A percentile compares a stretch with the other conserved stretches of the same genome.
phyloP scores from a whole-genome alignment of 78 protist species.

The Dictyostelium brefeldianum region DNA sequence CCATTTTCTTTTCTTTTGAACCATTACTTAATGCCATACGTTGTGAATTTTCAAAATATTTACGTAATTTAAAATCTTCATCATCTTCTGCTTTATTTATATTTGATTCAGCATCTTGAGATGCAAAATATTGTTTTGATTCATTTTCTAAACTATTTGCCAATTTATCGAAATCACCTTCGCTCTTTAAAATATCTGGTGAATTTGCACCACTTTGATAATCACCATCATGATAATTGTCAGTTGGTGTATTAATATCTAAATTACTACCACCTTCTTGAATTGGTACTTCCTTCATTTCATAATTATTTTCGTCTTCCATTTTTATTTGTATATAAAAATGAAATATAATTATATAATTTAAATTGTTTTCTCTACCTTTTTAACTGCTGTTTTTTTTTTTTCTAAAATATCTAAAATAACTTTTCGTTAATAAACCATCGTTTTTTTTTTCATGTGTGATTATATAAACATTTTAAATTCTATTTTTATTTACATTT shows the following conservation, averaged over 20 bases:
- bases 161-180: conserved; percentile 4
- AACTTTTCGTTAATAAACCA: too few relatives aligned
- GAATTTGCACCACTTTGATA: not conserved
- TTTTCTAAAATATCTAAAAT: too few relatives aligned
- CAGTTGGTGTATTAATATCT: conserved; percentile 15
- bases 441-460: too few relatives aligned
- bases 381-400: too few relatives aligned
- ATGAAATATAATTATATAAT: too few relatives aligned
- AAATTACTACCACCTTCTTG: conserved; percentile 15
- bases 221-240: not conserved
- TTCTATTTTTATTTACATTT: too few relatives aligned
- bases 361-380: too few relatives aligned
- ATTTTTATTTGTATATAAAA: too few relatives aligned
- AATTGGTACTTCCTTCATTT: not conserved
- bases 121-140: conserved; percentile 1
- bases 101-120: not conserved
- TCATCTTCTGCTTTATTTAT: conserved; percentile 1
- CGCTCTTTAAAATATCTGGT: not conserved
- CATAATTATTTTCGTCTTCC: not conserved
- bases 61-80: conserved; percentile 67
- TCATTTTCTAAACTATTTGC: conserved; percentile 1
- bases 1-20: conserved; percentile 48
- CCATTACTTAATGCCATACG: conserved; percentile 63
- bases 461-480: too few relatives aligned
- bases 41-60: conserved; percentile 69